Base-by-base conservation (phyloP, 305 asterid species). In the Solanum hybrid region DNA sequence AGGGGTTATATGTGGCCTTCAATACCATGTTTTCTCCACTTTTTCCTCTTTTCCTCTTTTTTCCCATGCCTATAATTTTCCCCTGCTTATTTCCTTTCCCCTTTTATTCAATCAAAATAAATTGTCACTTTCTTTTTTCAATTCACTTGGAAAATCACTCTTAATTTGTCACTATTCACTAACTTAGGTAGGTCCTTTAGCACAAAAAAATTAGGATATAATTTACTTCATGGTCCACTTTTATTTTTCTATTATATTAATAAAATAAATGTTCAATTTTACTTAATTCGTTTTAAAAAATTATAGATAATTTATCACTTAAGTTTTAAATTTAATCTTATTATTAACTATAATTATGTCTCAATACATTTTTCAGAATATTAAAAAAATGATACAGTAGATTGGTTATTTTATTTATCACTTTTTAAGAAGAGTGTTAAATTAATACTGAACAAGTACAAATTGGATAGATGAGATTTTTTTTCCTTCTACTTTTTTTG, bases 1-100 rank as follows among this genome's bases (percentile, higher is more conserved):
- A 27, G 87, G 87, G 72, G 31, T 64, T 85, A 93, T 76, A 90
- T 91, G 97, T 93, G 97, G 96, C 96, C 92, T 92, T 94, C 92
- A 90, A 75, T 86, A 91, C 98, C 92, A 88, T 91, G 71, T 94
- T 92, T 94, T 92, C 95, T 92, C 97, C 95, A 91, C 96, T 90
- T 84, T 84, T 84, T 84, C 27, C 73, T 84, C 73, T 95, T 94
- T 95, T 89, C 78, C 97, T 94, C 97, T 90, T 75, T 38, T 86
- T 80, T 75, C 31, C 46, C 38, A 31, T 90, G 73, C 84, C 86
- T 80, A 40, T 42, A 81, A 42, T 90, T 60, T 20, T 20, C 69
- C 69, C 69, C 69, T 56, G 69, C 24, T 56, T 56, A 56, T 89
- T 86, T 5, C 11, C 13, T 79, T 37, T 80, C 86, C n/a, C 16